Evolutionary conservation across 176 grass and related monocot genomes (phyloP), one percentile per base, ranked within the genome.

Genomic region (Rhynchospora breviuscula): DNA sequence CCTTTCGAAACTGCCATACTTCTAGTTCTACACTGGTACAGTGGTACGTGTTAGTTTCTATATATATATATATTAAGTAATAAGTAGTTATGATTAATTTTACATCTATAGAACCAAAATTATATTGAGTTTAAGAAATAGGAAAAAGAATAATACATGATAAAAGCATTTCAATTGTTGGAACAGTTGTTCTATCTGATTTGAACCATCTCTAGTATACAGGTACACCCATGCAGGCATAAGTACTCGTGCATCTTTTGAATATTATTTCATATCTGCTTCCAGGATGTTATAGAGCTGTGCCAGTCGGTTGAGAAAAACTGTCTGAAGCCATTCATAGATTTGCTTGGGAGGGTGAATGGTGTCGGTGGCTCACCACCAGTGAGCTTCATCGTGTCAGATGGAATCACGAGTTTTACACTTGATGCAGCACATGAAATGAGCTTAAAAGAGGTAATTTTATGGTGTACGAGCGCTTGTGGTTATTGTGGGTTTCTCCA

Each of bases 391-490:
- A 83, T 97, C 52, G 12, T 97, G 6, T 90, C 91, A 45, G 94
- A 97, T 79, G 86, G 70, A 14, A 70, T 89, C 72, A 85, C 91
- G 87, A 90, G 91, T 4, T 93, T 97, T 83, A 88, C 91, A 15
- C 89, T 91, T 17, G 84, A 85, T 21, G 91, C 79, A 7, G 89
- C 84, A 7, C 54, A 81, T 60, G 88, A 91, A 64, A 75, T 91
- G 64, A 84, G 86, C 11, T 2, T 97, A 26, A 88, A 88, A 8
- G 85, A 84, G 63, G 66, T 93, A 17, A 81, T 91, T 57, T 89
- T 97, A 18, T 97, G 94, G 91, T 87, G 91, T 2, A 79, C 88
- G 21, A 97, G 94, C 60, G 51, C 91, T 51, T 88, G 89, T 52
- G 92, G 89, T 44, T 91, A 79, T 83, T 76, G 90, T 64, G 81